Evolutionary conservation across 257 asterid genomes (phyloP), one percentile per base, ranked within the genome.

Genomic region (Coffea canephora): DNA sequence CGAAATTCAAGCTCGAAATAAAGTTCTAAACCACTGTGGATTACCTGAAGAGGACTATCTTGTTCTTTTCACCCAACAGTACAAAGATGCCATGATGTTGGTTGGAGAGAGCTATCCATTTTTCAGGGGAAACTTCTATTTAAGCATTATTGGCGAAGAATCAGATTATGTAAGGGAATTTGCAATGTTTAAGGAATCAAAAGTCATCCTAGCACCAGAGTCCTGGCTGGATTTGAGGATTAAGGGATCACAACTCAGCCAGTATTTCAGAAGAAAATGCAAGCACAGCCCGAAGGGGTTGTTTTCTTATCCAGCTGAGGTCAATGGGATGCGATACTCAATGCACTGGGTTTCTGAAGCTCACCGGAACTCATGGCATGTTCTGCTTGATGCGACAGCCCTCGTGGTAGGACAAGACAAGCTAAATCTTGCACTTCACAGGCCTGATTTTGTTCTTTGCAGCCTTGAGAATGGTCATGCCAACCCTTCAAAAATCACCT

Each of bases 311-410:
- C 86, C 96, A 0, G 91, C 89, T 6, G 83, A 79, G 39, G 78
- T 82, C 0, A 83, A 83, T 5, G 94, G 90, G 18, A 84, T 73
- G 21, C 85, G 90, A 3, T 84, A 91, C 15, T 89, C 94, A 8
- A 88, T 91, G 98, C 98, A 91, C 70, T 91, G 97, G 98, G 89
- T 93, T 16, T 93, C 97, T 2, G 96, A 91, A 68, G 96, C 93
- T 68, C 97, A 93, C 59, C 67, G 98, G 74, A 93, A 91, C 71
- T 83, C 89, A n/a, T 91, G 96, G 96, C 93, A 91, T 50, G 94
- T 93, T 41, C 89, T 93, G n/a, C 86, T 93, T 0, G 97, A 93
- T 41, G 96, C 93, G 0, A 83, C 91, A 5, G 80, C 85, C 5
- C 73, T 86, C 67, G 94, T 84, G 50, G 78, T 83, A 25, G 87